Base-by-base conservation (phyloP, 1,139 yeast species). In the Hyphopichia pseudoburtonii region DNA sequence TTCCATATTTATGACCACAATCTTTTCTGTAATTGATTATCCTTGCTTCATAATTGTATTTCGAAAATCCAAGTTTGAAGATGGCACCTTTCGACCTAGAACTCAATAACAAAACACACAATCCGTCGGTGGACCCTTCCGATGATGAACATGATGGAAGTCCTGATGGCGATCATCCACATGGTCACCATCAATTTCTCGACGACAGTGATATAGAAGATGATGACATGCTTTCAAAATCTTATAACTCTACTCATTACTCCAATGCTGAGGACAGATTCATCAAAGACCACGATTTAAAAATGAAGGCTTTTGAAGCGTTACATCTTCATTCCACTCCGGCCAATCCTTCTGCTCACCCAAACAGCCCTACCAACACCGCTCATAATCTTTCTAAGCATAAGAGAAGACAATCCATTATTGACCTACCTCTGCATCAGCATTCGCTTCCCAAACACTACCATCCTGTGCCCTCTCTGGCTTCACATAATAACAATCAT, bases 281-380 rank as follows among this genome's bases (percentile, higher is more conserved):
- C 51, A 68, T 82, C 51, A 77, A 76, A 54, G 88, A 82, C 40
- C 80, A 83, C 43, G 89, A 83, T 46, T 82, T 88, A 47, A 85
- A 84, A 52, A 58, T 80, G 37, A 71, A 75, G 46, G 87, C 92
- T 0, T 68, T 85, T 42, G 79, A 75, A 47, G 80, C 80, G 5
- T 62, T 77, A 33, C 72, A 68, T 35, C 19, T 34, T 28, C 44
- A 54, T 3, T 42, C 57, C 3, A 47, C 59, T 2, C 39, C 44
- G 16, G 34, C 47, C 16, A 47, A 43, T 25, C 53, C 58, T 9
- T 51, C 56, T 17, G 48, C 44, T 42, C 16, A 46, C 39, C 35
- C 46, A 37, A 44, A 60, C 15, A 40, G 52, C 27, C 45, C 54
- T 1, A 40, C 55, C 5, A 37, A 25, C 26, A 23, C 6, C 12